phyloP scores from a whole-genome alignment of 331 rosid genomes.

The Ulmus americana region DNA sequence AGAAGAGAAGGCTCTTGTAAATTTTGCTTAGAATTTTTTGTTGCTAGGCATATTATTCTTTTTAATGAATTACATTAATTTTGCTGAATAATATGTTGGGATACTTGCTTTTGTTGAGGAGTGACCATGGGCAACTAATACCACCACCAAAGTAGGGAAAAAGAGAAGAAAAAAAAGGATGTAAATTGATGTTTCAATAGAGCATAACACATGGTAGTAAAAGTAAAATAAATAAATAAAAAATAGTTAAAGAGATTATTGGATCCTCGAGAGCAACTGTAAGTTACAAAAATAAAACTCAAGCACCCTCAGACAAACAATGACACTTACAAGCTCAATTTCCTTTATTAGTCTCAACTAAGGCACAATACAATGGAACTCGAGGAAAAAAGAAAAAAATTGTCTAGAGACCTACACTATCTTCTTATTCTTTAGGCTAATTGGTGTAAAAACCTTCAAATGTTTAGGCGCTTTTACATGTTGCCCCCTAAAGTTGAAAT shows the following conservation, averaged over 20 bases:
- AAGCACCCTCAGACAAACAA: conserved; percentile 29
- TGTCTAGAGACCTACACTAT: conserved; percentile 19
- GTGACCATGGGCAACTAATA: too few species aligned
- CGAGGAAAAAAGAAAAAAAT: conserved; percentile 12
- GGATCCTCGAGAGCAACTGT: conserved; percentile 35
- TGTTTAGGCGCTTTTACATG: too few species aligned
- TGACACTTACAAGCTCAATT: not conserved
- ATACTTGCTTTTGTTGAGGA: too few species aligned
- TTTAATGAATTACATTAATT: conserved; percentile 14
- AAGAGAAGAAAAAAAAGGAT: too few species aligned
- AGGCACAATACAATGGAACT: not conserved
- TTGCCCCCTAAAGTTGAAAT: too few species aligned
- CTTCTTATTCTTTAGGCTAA: not conserved
- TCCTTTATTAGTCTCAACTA: not conserved
- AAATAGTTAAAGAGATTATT: not conserved
- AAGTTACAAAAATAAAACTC: conserved; percentile 41
- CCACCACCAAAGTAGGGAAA: too few species aligned
- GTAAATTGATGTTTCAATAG: not conserved
- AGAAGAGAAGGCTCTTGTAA: conserved; percentile 25
- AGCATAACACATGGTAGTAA: not conserved
- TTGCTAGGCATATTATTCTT: conserved; percentile 21
- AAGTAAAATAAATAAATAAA: not conserved
- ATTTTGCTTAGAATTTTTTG: conserved; percentile 13
- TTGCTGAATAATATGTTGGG: conserved; percentile 19
- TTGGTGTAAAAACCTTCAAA: too few species aligned